A percentile compares a stretch with the other conserved stretches of the same genome.
phyloP scores from a whole-genome alignment of 257 asterid genomes.

The Galeopsis tetrahit region DNA sequence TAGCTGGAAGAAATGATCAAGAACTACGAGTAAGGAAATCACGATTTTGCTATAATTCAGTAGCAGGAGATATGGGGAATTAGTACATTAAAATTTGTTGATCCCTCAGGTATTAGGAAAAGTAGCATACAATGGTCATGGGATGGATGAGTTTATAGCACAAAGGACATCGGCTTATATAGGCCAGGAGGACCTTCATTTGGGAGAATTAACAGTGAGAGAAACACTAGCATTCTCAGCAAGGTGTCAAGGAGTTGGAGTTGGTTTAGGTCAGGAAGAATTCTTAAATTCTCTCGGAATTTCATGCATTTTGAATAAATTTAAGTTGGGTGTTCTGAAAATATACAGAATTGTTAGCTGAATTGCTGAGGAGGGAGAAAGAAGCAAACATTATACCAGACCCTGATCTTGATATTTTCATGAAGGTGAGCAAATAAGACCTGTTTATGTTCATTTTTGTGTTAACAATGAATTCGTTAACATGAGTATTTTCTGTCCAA shows the following conservation, averaged over 20 bases:
- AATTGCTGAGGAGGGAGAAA: constrained; percentile 76
- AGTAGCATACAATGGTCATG: constrained; percentile 69
- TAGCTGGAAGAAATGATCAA: constrained; percentile 76
- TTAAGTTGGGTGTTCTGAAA: neutral
- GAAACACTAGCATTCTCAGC: constrained; percentile 88
- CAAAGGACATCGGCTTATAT: constrained; percentile 76
- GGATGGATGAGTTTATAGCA: constrained; percentile 67
- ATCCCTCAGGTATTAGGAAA: constrained; percentile 55
- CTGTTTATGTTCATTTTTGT: neutral
- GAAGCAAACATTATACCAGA: constrained; percentile 77
- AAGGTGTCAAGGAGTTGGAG: constrained; percentile 81
- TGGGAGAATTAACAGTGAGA: constrained; percentile 81
- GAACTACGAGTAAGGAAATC: constrained; percentile 51
- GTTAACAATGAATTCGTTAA: neutral
- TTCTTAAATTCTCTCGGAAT: neutral
- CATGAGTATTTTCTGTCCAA: neutral
- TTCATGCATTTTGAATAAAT: neutral
- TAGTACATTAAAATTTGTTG: neutral
- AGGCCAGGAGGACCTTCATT: constrained; percentile 78
- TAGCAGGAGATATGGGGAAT: neutral
- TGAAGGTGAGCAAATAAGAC: constrained; percentile 56
- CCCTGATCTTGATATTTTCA: constrained; percentile 72
- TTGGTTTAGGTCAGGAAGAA: constrained; percentile 58
- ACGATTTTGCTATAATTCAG: neutral
- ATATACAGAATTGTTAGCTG: constrained; percentile 64